Conservation (phyloP, 225 moss, liverwort and hornwort genomes). For the Sphagnum tenellum region DNA sequence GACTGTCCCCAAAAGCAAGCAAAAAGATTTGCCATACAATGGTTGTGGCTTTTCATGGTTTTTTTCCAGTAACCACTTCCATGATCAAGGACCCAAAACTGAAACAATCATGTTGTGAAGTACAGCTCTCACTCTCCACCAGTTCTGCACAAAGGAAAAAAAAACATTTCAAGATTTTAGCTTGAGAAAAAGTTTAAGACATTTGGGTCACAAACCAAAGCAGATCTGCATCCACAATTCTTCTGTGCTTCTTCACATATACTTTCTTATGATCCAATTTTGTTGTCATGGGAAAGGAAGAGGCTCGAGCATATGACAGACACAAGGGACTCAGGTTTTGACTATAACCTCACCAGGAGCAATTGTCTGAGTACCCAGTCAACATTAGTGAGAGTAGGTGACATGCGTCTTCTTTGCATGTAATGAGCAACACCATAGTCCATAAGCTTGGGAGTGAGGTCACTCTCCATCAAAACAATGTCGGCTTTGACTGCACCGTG, state of each 20-base stretch:
- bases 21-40: not conserved
- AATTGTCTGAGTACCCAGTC: slow-evolving; percentile 5
- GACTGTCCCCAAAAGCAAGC: too few species aligned
- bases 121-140: not conserved
- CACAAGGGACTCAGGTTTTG: too few species aligned
- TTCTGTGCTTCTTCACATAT: too few species aligned
- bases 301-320: not conserved
- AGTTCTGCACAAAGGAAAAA: slow-evolving; percentile 1
- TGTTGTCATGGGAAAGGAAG: too few species aligned
- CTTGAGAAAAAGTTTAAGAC: too few species aligned
- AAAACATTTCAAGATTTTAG: not conserved
- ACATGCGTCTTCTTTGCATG: not conserved
- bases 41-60: not conserved
- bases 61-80: not conserved
- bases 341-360: slow-evolving; percentile 4
- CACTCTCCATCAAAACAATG: not conserved
- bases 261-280: too few species aligned
- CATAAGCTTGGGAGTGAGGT: not conserved
- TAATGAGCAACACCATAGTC: not conserved
- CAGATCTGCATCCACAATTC: too few species aligned
- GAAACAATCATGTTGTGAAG: slow-evolving; percentile 1
- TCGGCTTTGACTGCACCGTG: slow-evolving; percentile 1
- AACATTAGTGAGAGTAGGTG: not conserved
- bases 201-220: too few species aligned
- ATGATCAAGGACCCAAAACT: slow-evolving; percentile 3